Percentiles rank a stretch among this genome's conserved stretches.
These are phyloP conservation scores for Neckera pumila DNA, from an alignment of 225 moss, liverwort and hornwort genomes.

Conservation along the genomic window DNA sequence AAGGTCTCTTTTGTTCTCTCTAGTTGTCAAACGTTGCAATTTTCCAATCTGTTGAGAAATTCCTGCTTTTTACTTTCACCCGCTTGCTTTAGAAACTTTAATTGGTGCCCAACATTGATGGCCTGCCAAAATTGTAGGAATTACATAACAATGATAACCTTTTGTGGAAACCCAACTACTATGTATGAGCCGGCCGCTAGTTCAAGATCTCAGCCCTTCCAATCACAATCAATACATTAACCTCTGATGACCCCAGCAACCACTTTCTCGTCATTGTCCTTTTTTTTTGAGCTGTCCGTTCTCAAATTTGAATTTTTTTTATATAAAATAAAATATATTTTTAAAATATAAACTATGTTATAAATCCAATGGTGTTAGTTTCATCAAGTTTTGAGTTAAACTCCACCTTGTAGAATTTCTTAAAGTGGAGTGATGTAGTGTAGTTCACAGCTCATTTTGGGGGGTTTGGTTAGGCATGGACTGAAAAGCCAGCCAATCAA, in stretches of 20 bases:
- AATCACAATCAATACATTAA: neutral
- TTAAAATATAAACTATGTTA: fast-evolving
- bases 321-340: neutral
- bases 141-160: too few relatives aligned
- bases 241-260: neutral
- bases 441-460: neutral
- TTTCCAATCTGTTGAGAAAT: neutral
- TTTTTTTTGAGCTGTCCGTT: fast-evolving
- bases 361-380: neutral
- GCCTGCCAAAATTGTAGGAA: too few relatives aligned
- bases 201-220: fast-evolving
- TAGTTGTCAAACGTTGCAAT: fast-evolving
- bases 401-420: neutral
- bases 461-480: neutral
- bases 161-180: too few relatives aligned
- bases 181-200: fast-evolving
- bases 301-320: fast-evolving
- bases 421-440: neutral
- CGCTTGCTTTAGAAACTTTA: too few relatives aligned
- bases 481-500: neutral
- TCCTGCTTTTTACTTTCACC: fast-evolving
- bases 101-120: too few relatives aligned
- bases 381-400: neutral
- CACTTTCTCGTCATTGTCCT: fast-evolving
- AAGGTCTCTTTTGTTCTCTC: fast-evolving